Conservation (phyloP, 2,329 filamentous ascomycete genomes). For the Fusarium kyushuense region DNA sequence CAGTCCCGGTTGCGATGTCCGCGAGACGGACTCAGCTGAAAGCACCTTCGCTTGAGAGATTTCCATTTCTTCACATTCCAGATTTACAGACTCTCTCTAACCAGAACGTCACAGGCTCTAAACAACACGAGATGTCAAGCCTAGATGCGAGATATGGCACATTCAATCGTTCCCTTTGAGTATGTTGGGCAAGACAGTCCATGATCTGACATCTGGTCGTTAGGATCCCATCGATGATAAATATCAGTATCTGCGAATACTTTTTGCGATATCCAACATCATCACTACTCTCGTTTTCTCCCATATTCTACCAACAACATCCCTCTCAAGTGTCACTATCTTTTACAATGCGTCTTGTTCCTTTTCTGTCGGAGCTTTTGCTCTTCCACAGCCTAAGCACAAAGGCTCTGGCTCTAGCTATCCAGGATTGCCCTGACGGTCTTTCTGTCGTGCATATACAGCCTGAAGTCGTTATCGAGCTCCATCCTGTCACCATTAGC, state of each 20-base stretch:
- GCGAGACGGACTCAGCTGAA: too few relatives aligned
- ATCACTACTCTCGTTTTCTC: not conserved
- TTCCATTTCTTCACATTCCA: too few relatives aligned
- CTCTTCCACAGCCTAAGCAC: not conserved
- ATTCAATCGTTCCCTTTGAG: too few relatives aligned
- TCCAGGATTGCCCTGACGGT: conserved; percentile 4
- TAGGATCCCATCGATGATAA: not conserved
- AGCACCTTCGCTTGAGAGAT: too few relatives aligned
- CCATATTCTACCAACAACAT: too few relatives aligned
- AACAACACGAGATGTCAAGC: too few relatives aligned
- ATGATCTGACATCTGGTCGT: too few relatives aligned
- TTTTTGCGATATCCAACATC: not conserved
- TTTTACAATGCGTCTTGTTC: conserved; percentile 3
- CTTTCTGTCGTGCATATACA: not conserved
- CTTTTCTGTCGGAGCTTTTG: not conserved
- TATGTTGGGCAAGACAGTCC: too few relatives aligned
- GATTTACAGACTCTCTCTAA: too few relatives aligned
- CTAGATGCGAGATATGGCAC: too few relatives aligned
- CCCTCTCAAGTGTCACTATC: not conserved
- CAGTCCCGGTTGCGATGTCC: too few relatives aligned
- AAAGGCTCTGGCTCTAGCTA: not conserved
- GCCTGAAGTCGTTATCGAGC: conserved; percentile 3
- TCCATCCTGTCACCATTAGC: conserved; percentile 9
- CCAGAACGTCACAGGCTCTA: too few relatives aligned
- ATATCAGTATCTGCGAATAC: conserved; percentile 2